Base-by-base conservation (phyloP, 2,329 filamentous ascomycete species). In the Aspergillus spinulosporus region DNA sequence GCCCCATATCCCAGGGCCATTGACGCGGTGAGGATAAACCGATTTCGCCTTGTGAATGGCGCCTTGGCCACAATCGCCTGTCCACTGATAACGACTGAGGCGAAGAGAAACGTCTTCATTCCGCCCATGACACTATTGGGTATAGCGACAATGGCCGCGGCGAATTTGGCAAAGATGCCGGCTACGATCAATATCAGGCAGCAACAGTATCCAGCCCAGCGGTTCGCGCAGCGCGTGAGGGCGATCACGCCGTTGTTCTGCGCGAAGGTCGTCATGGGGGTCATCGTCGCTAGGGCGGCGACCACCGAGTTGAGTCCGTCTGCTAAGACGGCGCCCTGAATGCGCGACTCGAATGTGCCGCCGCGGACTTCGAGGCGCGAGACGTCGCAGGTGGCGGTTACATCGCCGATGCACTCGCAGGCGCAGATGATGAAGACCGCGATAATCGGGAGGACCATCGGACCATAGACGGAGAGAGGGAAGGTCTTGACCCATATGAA, bases 401-500 rank as follows among this genome's bases (percentile, higher is more conserved):
- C 85, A 65, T 87, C 84, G 49, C 83, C 83, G 42, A 88, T 87
- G 5, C 84, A 82, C 69, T 88, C 86, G 78, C 87, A 88, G 63
- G 86, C 82, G 39, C 85, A 79, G 49, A 88, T 84, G 62, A 88
- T 82, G 67, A 79, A 80, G 34, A 80, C 71, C 2, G 77, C 76
- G 31, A 88, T 68, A 29, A 88, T 68, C 0, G 86, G 86, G 4
- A 89, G 71, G 2, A 88, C 83, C n/a, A 88, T 77, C 0, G 86
- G 86, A 0, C 82, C 83, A 62, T 89, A 88, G 9, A 88, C 76
- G 3, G 76, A 79, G 5, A 89, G 74, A 14, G 82, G 82, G 78
- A 88, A 89, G 0, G 84, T 88, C 59, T 86, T 78, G 14, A 88
- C 83, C 86, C 86, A 89, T 68, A 88, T 82, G 72, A 89, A 89